A percentile compares a stretch with the other conserved stretches of the same genome.
phyloP scores from a whole-genome alignment of 768 basidiomycete genomes.

The Macrocybe gigantea region DNA sequence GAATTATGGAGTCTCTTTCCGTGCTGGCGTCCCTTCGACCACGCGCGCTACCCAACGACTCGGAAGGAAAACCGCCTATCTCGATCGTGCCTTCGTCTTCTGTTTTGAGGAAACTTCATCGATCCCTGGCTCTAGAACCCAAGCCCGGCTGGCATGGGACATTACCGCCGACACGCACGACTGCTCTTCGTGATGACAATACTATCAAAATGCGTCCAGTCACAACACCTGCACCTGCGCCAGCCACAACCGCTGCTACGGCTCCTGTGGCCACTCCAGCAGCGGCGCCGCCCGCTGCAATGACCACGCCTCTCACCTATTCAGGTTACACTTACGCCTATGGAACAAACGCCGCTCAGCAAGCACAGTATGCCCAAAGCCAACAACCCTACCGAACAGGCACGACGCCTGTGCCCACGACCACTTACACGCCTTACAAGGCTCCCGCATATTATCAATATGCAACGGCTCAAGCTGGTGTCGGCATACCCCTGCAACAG shows the following conservation, averaged over 20 bases:
- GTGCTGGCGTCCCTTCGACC: slow-evolving; percentile 70
- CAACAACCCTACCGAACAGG: neutral
- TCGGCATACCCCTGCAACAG: slow-evolving; percentile 19
- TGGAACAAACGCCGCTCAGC: slow-evolving; percentile 2
- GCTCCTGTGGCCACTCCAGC: slow-evolving; percentile 15
- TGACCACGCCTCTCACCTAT: slow-evolving; percentile 11
- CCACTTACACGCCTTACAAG: slow-evolving; percentile 30
- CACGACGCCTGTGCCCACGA: slow-evolving; percentile 5
- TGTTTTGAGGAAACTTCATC: slow-evolving; percentile 66
- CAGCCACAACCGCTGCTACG: slow-evolving; percentile 18
- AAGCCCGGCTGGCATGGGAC: slow-evolving; percentile 72
- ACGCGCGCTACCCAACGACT: slow-evolving; percentile 48
- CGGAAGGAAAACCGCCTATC: slow-evolving; percentile 30
- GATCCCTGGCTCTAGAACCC: slow-evolving; percentile 55
- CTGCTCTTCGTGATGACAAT: slow-evolving; percentile 68
- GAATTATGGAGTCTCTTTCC: slow-evolving; percentile 64
- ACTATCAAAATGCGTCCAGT: slow-evolving; percentile 51
- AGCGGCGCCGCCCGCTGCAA: slow-evolving; percentile 6
- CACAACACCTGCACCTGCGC: slow-evolving; percentile 12
- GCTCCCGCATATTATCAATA: slow-evolving; percentile 17
- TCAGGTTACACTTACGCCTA: slow-evolving; percentile 31
- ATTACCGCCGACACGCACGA: slow-evolving; percentile 47
- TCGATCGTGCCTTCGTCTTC: slow-evolving; percentile 59
- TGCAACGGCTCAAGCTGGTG: neutral
- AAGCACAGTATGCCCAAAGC: neutral